Evolutionary conservation across 805 yeast species (phyloP).

Genomic region (Ogataea philodendri): DNA sequence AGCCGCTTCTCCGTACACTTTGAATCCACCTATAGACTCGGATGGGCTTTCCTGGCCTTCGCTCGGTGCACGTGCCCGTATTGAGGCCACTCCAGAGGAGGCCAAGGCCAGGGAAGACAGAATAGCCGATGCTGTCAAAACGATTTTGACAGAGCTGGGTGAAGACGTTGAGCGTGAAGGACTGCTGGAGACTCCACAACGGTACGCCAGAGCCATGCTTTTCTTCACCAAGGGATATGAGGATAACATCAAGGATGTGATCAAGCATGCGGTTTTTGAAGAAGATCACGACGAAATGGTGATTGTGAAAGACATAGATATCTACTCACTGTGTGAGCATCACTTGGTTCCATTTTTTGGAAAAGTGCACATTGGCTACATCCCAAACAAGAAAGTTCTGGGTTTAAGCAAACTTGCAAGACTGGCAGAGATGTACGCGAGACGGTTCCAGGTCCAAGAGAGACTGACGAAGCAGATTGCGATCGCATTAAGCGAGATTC

Average conservation of each 20-base stretch:
- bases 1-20: constrained; percentile 79
- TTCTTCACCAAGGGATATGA: constrained; percentile 96
- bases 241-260: constrained; percentile 86
- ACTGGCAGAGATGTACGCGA: constrained; percentile 93
- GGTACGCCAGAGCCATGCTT: constrained; percentile 96
- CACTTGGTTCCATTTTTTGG: constrained; percentile 97
- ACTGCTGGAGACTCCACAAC: constrained; percentile 85
- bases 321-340: constrained; percentile 93
- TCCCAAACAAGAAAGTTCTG: constrained; percentile 88
- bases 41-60: constrained; percentile 97
- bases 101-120: constrained; percentile 64
- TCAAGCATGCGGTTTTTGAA: constrained; percentile 93
- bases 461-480: constrained; percentile 96
- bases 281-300: constrained; percentile 99
- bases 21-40: constrained; percentile 80
- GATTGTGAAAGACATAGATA: constrained; percentile 90
- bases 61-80: constrained; percentile 73
- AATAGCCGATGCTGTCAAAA: constrained; percentile 81
- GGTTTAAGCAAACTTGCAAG: constrained; percentile 93
- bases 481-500: constrained; percentile 86
- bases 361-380: constrained; percentile 96
- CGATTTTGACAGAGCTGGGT: constrained; percentile 79
- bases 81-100: constrained; percentile 67
- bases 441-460: constrained; percentile 97
- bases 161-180: constrained; percentile 92